Conservation (phyloP, 2,329 filamentous ascomycete species). For the Botryotinia calthae region DNA sequence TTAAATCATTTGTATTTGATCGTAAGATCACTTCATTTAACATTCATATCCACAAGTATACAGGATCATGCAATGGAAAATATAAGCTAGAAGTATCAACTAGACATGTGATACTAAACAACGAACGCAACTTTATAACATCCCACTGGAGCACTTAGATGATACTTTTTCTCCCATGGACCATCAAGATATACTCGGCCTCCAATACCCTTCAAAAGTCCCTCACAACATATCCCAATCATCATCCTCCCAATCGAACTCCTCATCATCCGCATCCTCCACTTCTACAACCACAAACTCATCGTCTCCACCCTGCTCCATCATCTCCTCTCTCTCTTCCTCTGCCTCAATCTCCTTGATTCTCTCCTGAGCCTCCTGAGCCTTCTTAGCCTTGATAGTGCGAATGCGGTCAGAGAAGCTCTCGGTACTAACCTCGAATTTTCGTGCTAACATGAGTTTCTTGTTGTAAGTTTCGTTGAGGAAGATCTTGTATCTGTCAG, state of each 20-base stretch:
- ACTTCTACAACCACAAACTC: constrained; percentile 3
- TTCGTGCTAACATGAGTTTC: not conserved
- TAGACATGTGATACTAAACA: no score
- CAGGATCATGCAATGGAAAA: not conserved
- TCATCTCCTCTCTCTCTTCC: not conserved
- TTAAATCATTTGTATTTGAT: not conserved
- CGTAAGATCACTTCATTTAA: fast-evolving
- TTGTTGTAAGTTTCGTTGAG: not conserved
- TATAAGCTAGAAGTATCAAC: no score
- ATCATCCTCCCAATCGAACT: not conserved
- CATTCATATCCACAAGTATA: not conserved
- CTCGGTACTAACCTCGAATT: not conserved
- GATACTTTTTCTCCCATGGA: not conserved
- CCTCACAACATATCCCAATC: not conserved
- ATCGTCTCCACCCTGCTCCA: not conserved
- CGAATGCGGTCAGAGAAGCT: not conserved
- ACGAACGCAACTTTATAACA: no score
- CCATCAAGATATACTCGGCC: not conserved
- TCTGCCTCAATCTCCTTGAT: not conserved
- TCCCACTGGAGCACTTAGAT: no score
- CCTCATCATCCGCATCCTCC: not conserved
- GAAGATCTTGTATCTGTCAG: not conserved
- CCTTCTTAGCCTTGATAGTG: not conserved
- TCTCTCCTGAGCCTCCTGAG: not conserved
- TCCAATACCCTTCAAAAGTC: fast-evolving